Base-by-base conservation (phyloP, 176 grass and related monocot species). In the Avena sativa region DNA sequence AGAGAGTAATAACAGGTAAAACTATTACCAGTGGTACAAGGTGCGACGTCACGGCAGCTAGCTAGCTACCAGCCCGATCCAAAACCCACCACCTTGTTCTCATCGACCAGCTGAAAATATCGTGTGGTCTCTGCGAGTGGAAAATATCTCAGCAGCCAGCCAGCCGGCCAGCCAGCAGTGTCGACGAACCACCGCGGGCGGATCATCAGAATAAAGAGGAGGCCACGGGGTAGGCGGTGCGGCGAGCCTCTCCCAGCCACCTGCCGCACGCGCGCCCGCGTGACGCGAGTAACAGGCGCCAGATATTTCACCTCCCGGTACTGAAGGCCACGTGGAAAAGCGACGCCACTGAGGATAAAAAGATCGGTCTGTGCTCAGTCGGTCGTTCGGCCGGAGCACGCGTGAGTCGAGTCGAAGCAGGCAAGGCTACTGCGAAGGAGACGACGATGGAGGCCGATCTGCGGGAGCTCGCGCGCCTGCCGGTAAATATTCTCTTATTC, bases 271-370 rank as follows among this genome's bases (percentile, higher is more conserved):
- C 61, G 44, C 71, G 12, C 11, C n/a, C 72, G 71, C n/a, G 65
- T 69, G 66, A 69, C 67, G 25, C 47, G 57, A 16, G 47, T 75
- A 48, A 50, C 48, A 65, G 12, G 13, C 20, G 20, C 52, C 19
- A 66, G 85, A 84, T 87, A 90, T 90, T 91, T 87, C 32, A 17
- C 32, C 11, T 0, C n/a, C n/a, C 11, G 4, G 36, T 5, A 28
- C 28, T 4, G 12, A 2, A 50, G 43, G 23, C 90, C 95, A 94
- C 86, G 90, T 97, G 86, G 85, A 89, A 94, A 94, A 92, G 92
- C 66, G 78, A 17, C 74, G 92, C 95, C 92, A 97, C 90, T 81
- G n/a, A 61, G 90, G 95, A 97, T 76, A 73, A 83, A 88, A 82
- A 38, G 55, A 79, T 5, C 32, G 19, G 11, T 53, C 44, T 8